Percentiles rank a stretch among this genome's conserved stretches.
Conservation (phyloP, 768 basidiomycete genomes). For the Macrolepiota dolichaula region DNA sequence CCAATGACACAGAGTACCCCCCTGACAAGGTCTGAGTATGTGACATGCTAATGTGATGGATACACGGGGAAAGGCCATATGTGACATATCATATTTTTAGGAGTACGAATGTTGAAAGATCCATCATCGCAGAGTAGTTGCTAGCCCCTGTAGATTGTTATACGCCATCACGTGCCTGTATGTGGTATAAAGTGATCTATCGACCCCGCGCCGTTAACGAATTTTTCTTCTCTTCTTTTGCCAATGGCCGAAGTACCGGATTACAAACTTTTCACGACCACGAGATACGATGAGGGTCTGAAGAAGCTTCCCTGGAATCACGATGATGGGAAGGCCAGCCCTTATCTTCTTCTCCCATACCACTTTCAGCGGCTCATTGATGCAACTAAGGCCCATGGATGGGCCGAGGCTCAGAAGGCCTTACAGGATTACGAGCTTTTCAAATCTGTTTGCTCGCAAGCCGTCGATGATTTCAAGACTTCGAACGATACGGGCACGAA, state of each 20-base stretch:
- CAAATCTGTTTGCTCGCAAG: slow-evolving; percentile 40
- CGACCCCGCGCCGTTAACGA: not conserved
- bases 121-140: not conserved
- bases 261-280: slow-evolving; percentile 48
- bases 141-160: not conserved
- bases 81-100: not conserved
- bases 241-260: not conserved
- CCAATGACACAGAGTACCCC: slow-evolving; percentile 3
- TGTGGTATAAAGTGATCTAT: not conserved
- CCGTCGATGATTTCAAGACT: slow-evolving; percentile 29
- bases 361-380: slow-evolving; percentile 58
- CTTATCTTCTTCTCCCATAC: slow-evolving; percentile 57
- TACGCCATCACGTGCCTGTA: slow-evolving; percentile 1
- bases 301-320: slow-evolving; percentile 53
- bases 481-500: slow-evolving; percentile 14
- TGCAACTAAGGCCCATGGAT: slow-evolving; percentile 48
- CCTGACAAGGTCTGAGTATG: not conserved
- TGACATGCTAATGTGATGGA: too few relatives aligned
- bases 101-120: not conserved
- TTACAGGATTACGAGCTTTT: slow-evolving; percentile 38
- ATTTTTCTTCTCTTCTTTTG: not conserved
- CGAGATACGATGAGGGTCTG: slow-evolving; percentile 56
- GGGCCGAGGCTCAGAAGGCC: slow-evolving; percentile 33
- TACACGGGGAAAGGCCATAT: not conserved
- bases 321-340: slow-evolving; percentile 45